Evolutionary conservation across 2,329 filamentous ascomycete genomes (phyloP), one percentile per base, ranked within the genome.

Genomic region (Aureobasidium vineae): DNA sequence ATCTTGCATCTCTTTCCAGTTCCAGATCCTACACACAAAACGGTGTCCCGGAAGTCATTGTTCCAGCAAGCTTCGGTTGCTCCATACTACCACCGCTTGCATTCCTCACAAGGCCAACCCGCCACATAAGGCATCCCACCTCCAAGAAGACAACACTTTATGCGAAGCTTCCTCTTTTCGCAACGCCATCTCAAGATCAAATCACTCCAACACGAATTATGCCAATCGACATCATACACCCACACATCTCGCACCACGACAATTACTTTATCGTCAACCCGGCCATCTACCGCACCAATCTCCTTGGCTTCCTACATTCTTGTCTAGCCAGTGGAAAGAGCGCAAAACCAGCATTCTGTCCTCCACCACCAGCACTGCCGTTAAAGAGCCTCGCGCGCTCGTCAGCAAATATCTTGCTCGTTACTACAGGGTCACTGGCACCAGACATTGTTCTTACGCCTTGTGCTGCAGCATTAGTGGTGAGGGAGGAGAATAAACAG

Each of bases 31-130:
- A 59, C 38, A 45, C 21, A 23, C 19, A 36, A 56, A 59, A 43
- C 38, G 54, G 38, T 16, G 7, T 6, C 54, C 54, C 54, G 54
- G 28, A 59, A 59, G 54, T 45, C 40, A 59, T 59, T 59, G 54
- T 45, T 28, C 11, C 10, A 41, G 36, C 53, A 59, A 59, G 54
- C 54, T 59, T 59, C 23, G 59, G 59, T 63, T 52, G 59, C 59
- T 50, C 59, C 59, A 50, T 63, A 52, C 59, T 50, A 63, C 59
- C 10, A 50, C 33, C 59, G 59, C 45, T 61, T 7, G 19, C 57
- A 61, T 61, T 47, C 57, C 57, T 26, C 57, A n/a, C n/a, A n/a
- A n/a, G n/a, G n/a, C n/a, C n/a, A n/a, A n/a, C n/a, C n/a, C n/a
- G n/a, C 41, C 33, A 57, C 57, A 47, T 50, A 52, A 61, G 57